Percentiles rank a stretch among this genome's conserved stretches.
Evolutionary conservation across 148 eudicot genomes (phyloP).

Genomic region (Vaccinium macrocarpon): DNA sequence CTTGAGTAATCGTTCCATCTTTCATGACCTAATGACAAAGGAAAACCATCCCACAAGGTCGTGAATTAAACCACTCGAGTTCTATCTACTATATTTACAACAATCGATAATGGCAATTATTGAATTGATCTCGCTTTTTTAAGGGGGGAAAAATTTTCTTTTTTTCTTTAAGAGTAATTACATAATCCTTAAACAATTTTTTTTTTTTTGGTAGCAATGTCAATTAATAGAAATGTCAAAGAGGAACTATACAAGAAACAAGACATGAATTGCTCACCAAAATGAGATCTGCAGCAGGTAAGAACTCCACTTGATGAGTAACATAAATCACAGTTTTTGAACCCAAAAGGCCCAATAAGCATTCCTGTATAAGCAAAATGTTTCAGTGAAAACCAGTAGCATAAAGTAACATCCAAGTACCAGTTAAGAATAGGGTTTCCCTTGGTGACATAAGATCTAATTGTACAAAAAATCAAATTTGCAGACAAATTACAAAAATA

Average conservation of each 20-base stretch:
- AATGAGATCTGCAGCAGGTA: constrained; percentile 59
- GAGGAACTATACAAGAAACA: not conserved
- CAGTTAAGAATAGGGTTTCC: not conserved
- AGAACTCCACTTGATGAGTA: constrained; percentile 62
- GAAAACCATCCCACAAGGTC: not conserved
- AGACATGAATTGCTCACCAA: constrained; percentile 37
- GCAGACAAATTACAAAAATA: not conserved
- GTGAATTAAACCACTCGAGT: not conserved
- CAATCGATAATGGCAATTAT: not conserved
- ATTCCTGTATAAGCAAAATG: constrained; percentile 37
- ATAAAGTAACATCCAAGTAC: not conserved
- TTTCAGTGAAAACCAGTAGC: not conserved
- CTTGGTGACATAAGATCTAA: no score
- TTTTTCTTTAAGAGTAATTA: not conserved
- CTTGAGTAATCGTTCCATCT: constrained; percentile 54
- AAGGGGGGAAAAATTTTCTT: not conserved
- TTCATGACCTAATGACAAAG: constrained; percentile 45
- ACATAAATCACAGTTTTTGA: constrained; percentile 56
- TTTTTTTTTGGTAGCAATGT: not conserved
- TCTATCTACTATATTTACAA: not conserved
- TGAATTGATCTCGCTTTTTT: not conserved
- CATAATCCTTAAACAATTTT: not conserved
- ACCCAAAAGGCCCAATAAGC: constrained; percentile 39
- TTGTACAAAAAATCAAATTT: no score
- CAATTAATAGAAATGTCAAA: not conserved